Base-by-base conservation (phyloP, 805 yeast species). In the Cyberlindnera euphorbiae region DNA sequence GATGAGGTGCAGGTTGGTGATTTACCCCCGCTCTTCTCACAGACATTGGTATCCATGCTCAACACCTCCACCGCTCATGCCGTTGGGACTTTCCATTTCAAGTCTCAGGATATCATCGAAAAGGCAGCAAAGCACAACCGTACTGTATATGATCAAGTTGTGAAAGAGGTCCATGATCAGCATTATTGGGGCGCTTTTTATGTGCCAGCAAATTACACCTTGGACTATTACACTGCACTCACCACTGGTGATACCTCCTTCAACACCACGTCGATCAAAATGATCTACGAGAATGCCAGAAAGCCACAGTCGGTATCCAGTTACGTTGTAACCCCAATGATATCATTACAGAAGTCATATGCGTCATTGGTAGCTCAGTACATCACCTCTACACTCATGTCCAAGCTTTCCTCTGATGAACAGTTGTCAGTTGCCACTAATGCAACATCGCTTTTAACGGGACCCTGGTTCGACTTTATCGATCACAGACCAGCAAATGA, bases 131-230 rank as follows among this genome's bases (percentile, higher is more conserved):
- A 35, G 14, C 27, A 38, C 29, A 36, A 37, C 17, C 31, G 45
- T 11, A 34, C 52, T 2, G 30, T 33, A 4, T 42, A 35, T 31
- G 63, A 64, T 11, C 70, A 70, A 44, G 53, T 76, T 13, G 28
- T 49, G 15, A 41, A 65, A 14, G 58, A 60, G 30, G 66, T 80
- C 5, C 74, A 70, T 44, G 70, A 67, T 38, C 75, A 77, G 52
- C 45, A 66, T 7, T 77, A 69, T 47, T 80, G 86, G 86, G 71
- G 67, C 7, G 71, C 77, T 1, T 59, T 77, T 24, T 72, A 73
- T 41, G 71, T 80, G 18, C 53, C 58, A 15, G 53, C 61, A 5
- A 66, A 72, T 47, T 74, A 82, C 1, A 61, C 75, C 3, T 47
- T 41, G 17, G 32, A 39, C 23, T 45, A 47, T 13, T 48, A 35